These are phyloP conservation scores for Thuja plicata DNA, from an alignment of 83 land plant species.

Conservation along the genomic window DNA sequence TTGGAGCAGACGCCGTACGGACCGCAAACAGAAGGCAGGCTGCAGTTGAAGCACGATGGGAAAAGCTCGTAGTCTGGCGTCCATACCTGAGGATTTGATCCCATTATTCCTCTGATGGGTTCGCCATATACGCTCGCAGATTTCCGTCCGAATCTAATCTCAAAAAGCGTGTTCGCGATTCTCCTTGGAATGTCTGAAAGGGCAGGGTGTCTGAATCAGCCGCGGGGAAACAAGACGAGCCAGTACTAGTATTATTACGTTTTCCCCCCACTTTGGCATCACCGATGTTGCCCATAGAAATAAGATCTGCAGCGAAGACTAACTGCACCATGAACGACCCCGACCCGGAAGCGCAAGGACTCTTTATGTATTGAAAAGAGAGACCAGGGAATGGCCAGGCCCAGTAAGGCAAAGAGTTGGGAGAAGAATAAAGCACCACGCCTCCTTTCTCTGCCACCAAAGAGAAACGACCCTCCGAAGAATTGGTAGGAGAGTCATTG, in stretches of 20 bases:
- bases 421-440: too few relatives aligned
- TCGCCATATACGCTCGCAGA: background rate
- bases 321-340: too few relatives aligned
- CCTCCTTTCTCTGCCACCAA: too few relatives aligned
- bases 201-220: background rate
- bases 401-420: too few relatives aligned
- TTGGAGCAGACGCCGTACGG: background rate
- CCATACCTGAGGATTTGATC: background rate
- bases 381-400: too few relatives aligned
- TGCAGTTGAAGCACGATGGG: background rate
- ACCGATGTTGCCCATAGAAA: background rate
- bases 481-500: too few relatives aligned
- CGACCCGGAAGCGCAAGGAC: too few relatives aligned
- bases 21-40: background rate
- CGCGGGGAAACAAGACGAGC: background rate
- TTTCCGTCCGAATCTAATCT: constrained; percentile 6
- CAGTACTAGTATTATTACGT: background rate
- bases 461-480: too few relatives aligned
- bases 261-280: background rate
- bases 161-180: background rate
- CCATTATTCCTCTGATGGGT: background rate
- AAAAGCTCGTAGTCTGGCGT: background rate
- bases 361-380: too few relatives aligned
- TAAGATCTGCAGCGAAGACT: background rate
- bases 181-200: background rate